A percentile compares a stretch with the other conserved stretches of the same genome.
Evolutionary conservation across 169 alveolate species (phyloP).

Genomic region (Cryptosporidium andersoni): DNA sequence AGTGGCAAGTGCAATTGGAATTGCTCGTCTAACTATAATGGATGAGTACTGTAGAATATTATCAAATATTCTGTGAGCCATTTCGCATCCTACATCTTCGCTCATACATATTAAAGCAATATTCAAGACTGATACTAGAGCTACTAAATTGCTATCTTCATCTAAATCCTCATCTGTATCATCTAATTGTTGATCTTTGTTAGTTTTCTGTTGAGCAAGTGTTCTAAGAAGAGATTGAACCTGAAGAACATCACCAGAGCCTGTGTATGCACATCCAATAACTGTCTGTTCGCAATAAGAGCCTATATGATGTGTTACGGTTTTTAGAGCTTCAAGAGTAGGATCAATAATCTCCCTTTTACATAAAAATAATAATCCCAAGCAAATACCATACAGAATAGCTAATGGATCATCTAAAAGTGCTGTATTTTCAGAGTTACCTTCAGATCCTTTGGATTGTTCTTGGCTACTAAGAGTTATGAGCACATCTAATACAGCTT

Average conservation of each 20-base stretch:
- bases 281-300: constrained; percentile 70
- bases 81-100: constrained; percentile 93
- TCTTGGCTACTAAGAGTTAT: constrained; percentile 19
- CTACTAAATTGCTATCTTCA: constrained; percentile 75
- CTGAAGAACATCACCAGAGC: constrained; percentile 97
- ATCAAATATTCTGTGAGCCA: constrained; percentile 88
- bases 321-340: constrained; percentile 86
- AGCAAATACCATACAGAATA: constrained; percentile 70
- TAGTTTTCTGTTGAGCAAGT: constrained; percentile 79
- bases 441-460: background rate
- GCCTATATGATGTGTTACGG: constrained; percentile 77
- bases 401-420: constrained; percentile 57
- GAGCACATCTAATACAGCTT: constrained; percentile 86
- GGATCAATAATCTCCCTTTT: constrained; percentile 90
- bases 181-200: constrained; percentile 8
- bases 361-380: constrained; percentile 91
- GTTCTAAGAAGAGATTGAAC: constrained; percentile 92
- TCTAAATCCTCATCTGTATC: constrained; percentile 55
- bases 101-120: constrained; percentile 94
- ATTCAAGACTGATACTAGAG: constrained; percentile 91
- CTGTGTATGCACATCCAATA: constrained; percentile 93
- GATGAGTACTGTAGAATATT: constrained; percentile 92
- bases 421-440: constrained; percentile 46
- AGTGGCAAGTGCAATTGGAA: constrained; percentile 97
- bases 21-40: constrained; percentile 92